phyloP scores from a whole-genome alignment of 2,329 filamentous ascomycete genomes.

The Claviceps spartinae region DNA sequence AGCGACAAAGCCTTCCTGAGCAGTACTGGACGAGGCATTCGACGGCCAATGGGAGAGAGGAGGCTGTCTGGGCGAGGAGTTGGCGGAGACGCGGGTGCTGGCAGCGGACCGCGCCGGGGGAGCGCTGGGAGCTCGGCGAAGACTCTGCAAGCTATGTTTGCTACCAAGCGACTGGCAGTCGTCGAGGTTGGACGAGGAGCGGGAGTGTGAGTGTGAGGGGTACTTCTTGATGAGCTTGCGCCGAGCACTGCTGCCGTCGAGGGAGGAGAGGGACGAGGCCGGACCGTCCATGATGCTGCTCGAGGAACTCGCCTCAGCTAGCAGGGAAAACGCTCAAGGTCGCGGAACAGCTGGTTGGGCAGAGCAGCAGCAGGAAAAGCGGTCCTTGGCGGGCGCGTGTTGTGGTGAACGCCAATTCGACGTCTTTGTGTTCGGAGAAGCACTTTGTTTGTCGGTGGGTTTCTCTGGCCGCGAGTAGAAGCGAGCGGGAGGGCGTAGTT shows the following conservation, averaged over 20 bases:
- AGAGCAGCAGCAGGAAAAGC: constrained; percentile 6
- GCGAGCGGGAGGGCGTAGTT: not conserved
- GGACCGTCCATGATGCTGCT: constrained; percentile 33
- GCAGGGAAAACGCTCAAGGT: constrained; percentile 10
- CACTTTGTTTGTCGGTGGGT: not conserved
- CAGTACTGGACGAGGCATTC: constrained; percentile 33
- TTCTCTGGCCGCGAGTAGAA: not conserved
- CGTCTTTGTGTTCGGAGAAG: not conserved
- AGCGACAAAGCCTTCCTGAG: constrained; percentile 32
- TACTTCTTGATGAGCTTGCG: constrained; percentile 52
- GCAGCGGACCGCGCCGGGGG: constrained; percentile 34
- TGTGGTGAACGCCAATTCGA: constrained; percentile 2
- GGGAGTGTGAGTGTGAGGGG: constrained; percentile 28
- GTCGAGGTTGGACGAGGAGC: constrained; percentile 37
- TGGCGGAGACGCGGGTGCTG: constrained; percentile 37
- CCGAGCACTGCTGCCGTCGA: constrained; percentile 37
- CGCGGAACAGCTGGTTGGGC: constrained; percentile 4
- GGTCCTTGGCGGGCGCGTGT: constrained; percentile 2
- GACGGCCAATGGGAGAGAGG: constrained; percentile 26
- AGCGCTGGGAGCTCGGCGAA: constrained; percentile 47
- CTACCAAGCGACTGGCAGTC: constrained; percentile 45
- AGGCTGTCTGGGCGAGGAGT: constrained; percentile 33
- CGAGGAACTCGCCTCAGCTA: constrained; percentile 10
- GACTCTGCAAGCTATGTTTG: constrained; percentile 50
- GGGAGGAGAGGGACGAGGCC: constrained; percentile 26